phyloP scores from a whole-genome alignment of 495 filamentous ascomycete genomes.

The Amphirosellinia nigrospora region DNA sequence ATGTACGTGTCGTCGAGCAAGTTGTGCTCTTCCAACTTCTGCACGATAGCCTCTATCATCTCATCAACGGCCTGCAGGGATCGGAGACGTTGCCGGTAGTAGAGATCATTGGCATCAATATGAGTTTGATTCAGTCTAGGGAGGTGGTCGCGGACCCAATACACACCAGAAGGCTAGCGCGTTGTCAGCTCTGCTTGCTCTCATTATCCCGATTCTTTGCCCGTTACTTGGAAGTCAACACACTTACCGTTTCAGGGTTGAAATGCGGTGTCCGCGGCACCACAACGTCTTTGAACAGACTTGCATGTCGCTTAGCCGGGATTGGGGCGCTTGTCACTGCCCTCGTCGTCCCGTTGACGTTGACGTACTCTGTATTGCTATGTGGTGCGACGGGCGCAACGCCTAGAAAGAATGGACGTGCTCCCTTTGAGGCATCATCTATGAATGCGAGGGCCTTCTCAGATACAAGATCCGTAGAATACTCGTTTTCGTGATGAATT shows the following conservation, averaged over 20 bases:
- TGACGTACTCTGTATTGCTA: conserved; percentile 42
- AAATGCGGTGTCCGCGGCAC: conserved; percentile 7
- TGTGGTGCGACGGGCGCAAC: conserved; percentile 64
- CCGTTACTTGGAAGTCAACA: background rate
- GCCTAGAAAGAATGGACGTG: conserved; percentile 61
- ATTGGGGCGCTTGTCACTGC: conserved; percentile 38
- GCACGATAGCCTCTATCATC: conserved; percentile 56
- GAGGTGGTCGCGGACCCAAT: conserved; percentile 28
- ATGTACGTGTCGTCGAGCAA: conserved; percentile 60
- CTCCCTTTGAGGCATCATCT: conserved; percentile 54
- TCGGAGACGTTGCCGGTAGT: conserved; percentile 59
- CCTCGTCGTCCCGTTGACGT: conserved; percentile 15
- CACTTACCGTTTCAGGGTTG: conserved; percentile 5
- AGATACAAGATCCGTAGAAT: conserved; percentile 60
- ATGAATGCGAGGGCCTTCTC: conserved; percentile 60
- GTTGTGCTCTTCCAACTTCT: conserved; percentile 50
- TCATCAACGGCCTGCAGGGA: conserved; percentile 64
- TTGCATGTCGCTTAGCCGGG: conserved; percentile 35
- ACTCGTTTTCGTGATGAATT: conserved; percentile 52
- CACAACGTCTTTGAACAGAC: conserved; percentile 43
- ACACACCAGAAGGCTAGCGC: background rate
- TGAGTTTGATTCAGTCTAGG: conserved; percentile 56
- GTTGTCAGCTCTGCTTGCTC: conserved; percentile 19
- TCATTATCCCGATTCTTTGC: background rate
- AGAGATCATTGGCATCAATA: conserved; percentile 36